A percentile compares a stretch with the other conserved stretches of the same genome.
Evolutionary conservation across 768 basidiomycete species (phyloP).

Genomic region (Russula dissimulans): DNA sequence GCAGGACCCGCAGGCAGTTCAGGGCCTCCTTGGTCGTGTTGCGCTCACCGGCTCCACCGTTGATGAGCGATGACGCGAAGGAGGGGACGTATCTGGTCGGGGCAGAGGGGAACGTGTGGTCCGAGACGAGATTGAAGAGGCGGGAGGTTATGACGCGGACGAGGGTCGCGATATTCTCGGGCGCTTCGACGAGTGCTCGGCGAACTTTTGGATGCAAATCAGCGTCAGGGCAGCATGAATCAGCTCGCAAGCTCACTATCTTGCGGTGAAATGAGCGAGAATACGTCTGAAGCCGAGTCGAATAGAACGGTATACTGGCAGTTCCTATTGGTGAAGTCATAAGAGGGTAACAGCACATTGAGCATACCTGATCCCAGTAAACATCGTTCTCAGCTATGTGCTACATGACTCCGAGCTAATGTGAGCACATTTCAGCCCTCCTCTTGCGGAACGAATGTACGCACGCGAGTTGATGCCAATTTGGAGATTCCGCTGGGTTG

Average conservation of each 20-base stretch:
- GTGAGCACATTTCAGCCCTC: background rate
- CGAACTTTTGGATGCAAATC: constrained; percentile 45
- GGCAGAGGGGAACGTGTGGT: constrained; percentile 70
- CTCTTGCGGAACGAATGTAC: constrained; percentile 24
- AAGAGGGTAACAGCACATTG: background rate
- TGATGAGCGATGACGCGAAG: constrained; percentile 64
- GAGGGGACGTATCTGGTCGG: constrained; percentile 49
- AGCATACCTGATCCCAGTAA: constrained; percentile 85
- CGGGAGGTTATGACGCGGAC: constrained; percentile 59
- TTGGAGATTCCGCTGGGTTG: constrained; percentile 74
- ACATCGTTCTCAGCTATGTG: constrained; percentile 64
- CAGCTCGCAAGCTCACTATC: background rate
- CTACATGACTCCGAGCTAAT: constrained; percentile 30
- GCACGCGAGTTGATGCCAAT: constrained; percentile 61
- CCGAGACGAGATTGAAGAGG: constrained; percentile 65
- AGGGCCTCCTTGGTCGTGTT: constrained; percentile 80
- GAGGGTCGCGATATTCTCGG: constrained; percentile 80
- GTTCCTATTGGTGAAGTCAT: background rate
- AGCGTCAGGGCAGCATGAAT: background rate
- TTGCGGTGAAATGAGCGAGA: constrained; percentile 44
- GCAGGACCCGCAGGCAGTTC: constrained; percentile 86
- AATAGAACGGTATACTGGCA: constrained; percentile 73
- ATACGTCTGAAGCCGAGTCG: constrained; percentile 85
- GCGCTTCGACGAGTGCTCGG: constrained; percentile 69
- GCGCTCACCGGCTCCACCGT: constrained; percentile 41